Percentiles rank a stretch among this genome's conserved stretches.
These are phyloP conservation scores for Castanea mollissima DNA, from an alignment of 306 rosid species.

Conservation along the genomic window DNA sequence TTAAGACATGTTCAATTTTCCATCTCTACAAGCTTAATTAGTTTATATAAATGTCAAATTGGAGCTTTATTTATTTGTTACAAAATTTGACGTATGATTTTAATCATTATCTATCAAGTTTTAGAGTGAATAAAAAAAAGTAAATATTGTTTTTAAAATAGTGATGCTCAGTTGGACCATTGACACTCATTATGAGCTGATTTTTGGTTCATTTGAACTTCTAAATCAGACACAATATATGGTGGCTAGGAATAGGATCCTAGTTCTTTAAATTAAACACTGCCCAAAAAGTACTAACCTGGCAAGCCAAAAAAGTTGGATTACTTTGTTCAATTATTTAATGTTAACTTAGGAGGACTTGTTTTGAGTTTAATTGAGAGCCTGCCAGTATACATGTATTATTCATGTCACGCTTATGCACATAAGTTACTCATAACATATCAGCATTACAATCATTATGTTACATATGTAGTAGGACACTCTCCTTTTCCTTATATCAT, in stretches of 20 bases:
- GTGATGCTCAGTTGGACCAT: too few species aligned
- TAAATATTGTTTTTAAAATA: too few species aligned
- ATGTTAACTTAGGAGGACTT: neutral
- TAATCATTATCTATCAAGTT: too few species aligned
- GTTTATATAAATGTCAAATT: too few species aligned
- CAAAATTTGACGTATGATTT: too few species aligned
- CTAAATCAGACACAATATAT: neutral
- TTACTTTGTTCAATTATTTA: neutral
- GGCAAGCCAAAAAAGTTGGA: neutral
- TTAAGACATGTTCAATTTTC: too few species aligned
- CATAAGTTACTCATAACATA: conserved; percentile 55
- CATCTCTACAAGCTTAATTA: too few species aligned
- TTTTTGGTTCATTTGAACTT: too few species aligned
- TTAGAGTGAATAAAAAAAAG: too few species aligned
- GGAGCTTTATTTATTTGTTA: too few species aligned
- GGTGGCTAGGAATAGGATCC: neutral
- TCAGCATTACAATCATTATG: conserved; percentile 51
- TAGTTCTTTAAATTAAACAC: neutral
- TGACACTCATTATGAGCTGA: too few species aligned
- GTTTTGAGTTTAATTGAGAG: conserved; percentile 17
- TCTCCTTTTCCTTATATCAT: conserved; percentile 29
- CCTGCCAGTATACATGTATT: conserved; percentile 38
- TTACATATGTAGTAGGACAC: conserved; percentile 30
- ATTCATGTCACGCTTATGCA: conserved; percentile 59
- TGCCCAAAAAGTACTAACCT: neutral